These are phyloP conservation scores for Argentina anserina DNA, from an alignment of 306 rosid species.

Conservation along the genomic window DNA sequence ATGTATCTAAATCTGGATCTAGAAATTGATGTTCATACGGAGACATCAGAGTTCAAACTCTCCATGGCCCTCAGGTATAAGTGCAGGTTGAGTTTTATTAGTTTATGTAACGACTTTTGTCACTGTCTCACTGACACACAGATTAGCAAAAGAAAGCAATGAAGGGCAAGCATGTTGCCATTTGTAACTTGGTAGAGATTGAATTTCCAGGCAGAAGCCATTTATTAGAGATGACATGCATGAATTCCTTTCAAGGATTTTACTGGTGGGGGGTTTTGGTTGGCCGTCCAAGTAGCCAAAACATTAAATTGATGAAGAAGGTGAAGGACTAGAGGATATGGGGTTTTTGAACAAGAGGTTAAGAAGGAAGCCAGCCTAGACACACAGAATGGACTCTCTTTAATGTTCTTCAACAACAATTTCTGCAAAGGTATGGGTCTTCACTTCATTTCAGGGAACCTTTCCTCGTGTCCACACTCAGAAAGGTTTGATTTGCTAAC, in stretches of 20 bases:
- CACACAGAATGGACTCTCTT: neutral
- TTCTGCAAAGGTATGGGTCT: neutral
- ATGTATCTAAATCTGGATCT: constrained; percentile 3
- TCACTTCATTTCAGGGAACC: constrained; percentile 4
- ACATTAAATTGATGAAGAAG: constrained; percentile 28
- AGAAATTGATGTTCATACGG: neutral
- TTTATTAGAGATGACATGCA: neutral
- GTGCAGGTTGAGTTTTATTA: neutral
- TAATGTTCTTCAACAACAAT: neutral
- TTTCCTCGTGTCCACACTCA: constrained; percentile 21
- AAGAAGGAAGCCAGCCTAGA: constrained; percentile 1
- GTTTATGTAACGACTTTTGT: neutral
- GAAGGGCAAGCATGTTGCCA: neutral
- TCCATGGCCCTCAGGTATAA: neutral
- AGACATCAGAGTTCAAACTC: neutral
- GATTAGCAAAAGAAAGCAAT: neutral
- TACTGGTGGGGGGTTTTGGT: constrained; percentile 26
- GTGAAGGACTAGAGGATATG: neutral
- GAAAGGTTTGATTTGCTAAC: neutral
- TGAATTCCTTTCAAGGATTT: neutral
- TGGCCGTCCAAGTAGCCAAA: constrained; percentile 42
- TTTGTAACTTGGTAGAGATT: neutral
- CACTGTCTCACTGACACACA: neutral
- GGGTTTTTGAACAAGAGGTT: neutral
- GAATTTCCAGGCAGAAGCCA: neutral